Percentiles rank a stretch among this genome's conserved stretches.
phyloP scores from a whole-genome alignment of 768 basidiomycete species.

The Dentipellis fragilis region DNA sequence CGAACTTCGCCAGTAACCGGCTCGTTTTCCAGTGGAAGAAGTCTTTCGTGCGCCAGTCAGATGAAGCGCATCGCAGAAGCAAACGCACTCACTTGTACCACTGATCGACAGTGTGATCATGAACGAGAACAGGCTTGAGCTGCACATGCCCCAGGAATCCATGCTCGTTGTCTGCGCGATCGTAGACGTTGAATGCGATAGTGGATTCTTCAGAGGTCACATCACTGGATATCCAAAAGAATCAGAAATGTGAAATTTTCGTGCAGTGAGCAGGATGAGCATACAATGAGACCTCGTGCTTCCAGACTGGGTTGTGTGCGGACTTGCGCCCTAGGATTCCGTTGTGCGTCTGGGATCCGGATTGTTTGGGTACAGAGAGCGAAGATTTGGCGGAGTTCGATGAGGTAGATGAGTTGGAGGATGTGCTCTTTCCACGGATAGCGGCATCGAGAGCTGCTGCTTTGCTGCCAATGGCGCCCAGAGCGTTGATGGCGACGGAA shows the following conservation, averaged over 20 bases:
- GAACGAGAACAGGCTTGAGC: slow-evolving; percentile 82
- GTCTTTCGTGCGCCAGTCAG: slow-evolving; percentile 29
- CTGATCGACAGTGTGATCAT: slow-evolving; percentile 91
- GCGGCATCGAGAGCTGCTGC: slow-evolving; percentile 22
- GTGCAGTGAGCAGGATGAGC: background rate
- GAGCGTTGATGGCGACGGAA: slow-evolving; percentile 53
- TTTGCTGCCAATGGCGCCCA: slow-evolving; percentile 51
- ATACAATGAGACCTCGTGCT: slow-evolving; percentile 97
- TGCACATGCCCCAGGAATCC: slow-evolving; percentile 87
- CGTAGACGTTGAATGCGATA: slow-evolving; percentile 87
- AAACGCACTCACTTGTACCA: slow-evolving; percentile 80
- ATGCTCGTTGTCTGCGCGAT: slow-evolving; percentile 72
- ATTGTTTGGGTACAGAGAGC: slow-evolving; percentile 11
- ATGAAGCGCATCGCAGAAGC: slow-evolving; percentile 1
- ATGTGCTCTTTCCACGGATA: slow-evolving; percentile 5
- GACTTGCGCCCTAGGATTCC: slow-evolving; percentile 48
- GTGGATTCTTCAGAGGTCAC: slow-evolving; percentile 81
- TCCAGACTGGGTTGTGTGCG: slow-evolving; percentile 93
- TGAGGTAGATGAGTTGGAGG: slow-evolving; percentile 7
- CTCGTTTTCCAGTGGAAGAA: slow-evolving; percentile 70
- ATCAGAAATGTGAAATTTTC: background rate
- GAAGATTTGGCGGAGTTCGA: slow-evolving; percentile 11
- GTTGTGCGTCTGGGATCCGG: slow-evolving; percentile 18
- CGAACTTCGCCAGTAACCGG: slow-evolving; percentile 87
- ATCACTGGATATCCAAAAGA: slow-evolving; percentile 53